Evolutionary conservation across 306 rosid species (phyloP).

Genomic region (Acacia acuminata): DNA sequence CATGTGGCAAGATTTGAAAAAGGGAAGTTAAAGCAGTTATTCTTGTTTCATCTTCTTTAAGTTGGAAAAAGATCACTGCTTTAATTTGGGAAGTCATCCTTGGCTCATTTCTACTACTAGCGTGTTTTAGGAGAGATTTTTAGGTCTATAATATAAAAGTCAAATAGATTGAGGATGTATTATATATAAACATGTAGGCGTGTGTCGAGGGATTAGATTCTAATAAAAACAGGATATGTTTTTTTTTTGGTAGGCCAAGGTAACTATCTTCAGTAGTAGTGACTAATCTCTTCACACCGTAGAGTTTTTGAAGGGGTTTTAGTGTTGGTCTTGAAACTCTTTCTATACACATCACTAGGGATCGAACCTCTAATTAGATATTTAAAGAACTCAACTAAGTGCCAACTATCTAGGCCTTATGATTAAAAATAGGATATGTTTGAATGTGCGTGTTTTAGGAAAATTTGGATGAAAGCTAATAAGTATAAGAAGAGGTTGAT

Average conservation of each 20-base stretch:
- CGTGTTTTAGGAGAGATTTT: not conserved
- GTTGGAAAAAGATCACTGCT: slow-evolving; percentile 26
- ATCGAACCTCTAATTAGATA: too few relatives aligned
- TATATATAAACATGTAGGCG: not conserved
- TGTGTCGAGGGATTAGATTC: not conserved
- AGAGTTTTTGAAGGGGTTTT: too few relatives aligned
- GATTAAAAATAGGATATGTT: not conserved
- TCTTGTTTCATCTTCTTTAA: slow-evolving; percentile 13
- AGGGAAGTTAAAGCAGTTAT: slow-evolving; percentile 29
- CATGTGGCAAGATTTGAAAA: slow-evolving; percentile 33
- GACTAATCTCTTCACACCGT: too few relatives aligned
- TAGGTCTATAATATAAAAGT: not conserved
- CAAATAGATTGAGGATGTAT: not conserved
- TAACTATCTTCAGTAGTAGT: too few relatives aligned
- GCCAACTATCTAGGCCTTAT: too few relatives aligned
- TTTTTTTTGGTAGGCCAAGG: too few relatives aligned
- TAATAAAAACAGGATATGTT: not conserved
- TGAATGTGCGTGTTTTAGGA: not conserved
- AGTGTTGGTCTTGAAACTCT: too few relatives aligned
- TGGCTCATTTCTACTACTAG: slow-evolving; percentile 42
- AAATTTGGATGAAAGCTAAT: not conserved
- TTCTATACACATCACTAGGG: too few relatives aligned
- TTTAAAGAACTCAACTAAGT: too few relatives aligned
- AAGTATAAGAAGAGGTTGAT: not conserved
- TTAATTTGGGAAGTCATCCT: slow-evolving; percentile 76